These are phyloP conservation scores for Daldinia grandis DNA, from an alignment of 495 filamentous ascomycete species.

Conservation along the genomic window DNA sequence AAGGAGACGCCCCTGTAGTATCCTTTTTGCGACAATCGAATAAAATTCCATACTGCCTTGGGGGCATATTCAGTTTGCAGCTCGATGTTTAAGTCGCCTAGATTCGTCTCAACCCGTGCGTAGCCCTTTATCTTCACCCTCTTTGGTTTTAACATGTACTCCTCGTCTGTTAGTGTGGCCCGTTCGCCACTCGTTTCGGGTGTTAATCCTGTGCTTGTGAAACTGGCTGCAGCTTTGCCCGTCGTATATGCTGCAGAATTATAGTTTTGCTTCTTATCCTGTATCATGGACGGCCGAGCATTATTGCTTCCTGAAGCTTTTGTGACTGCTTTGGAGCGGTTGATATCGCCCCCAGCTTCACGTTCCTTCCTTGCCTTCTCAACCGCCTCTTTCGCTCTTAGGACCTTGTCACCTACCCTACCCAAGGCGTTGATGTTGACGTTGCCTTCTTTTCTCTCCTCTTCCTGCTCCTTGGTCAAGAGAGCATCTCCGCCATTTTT, in stretches of 20 bases:
- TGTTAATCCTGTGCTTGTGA: conserved; percentile 93
- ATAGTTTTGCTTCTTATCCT: conserved; percentile 67
- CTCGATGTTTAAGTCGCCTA: conserved; percentile 86
- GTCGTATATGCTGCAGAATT: conserved; percentile 92
- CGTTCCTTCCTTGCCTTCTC: conserved; percentile 75
- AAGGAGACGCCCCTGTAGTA: conserved; percentile 86
- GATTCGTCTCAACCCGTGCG: conserved; percentile 82
- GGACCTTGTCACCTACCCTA: conserved; percentile 80
- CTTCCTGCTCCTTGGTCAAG: conserved; percentile 59
- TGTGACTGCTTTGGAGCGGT: conserved; percentile 56
- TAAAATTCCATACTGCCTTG: conserved; percentile 95
- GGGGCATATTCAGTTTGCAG: conserved; percentile 91
- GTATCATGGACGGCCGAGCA: conserved; percentile 50
- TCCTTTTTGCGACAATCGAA: conserved; percentile 84
- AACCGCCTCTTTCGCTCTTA: conserved; percentile 91
- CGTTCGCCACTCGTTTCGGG: conserved; percentile 87
- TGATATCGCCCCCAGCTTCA: conserved; percentile 58
- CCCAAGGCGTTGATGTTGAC: conserved; percentile 82
- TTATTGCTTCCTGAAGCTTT: conserved; percentile 50
- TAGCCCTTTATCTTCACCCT: conserved; percentile 91
- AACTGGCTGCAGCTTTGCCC: conserved; percentile 88
- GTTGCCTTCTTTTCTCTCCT: conserved; percentile 66
- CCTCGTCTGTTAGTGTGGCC: conserved; percentile 87
- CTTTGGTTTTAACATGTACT: conserved; percentile 91
- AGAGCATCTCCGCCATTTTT: conserved; percentile 79